phyloP scores from a whole-genome alignment of 768 basidiomycete species.

The Lactifluus rugatus region DNA sequence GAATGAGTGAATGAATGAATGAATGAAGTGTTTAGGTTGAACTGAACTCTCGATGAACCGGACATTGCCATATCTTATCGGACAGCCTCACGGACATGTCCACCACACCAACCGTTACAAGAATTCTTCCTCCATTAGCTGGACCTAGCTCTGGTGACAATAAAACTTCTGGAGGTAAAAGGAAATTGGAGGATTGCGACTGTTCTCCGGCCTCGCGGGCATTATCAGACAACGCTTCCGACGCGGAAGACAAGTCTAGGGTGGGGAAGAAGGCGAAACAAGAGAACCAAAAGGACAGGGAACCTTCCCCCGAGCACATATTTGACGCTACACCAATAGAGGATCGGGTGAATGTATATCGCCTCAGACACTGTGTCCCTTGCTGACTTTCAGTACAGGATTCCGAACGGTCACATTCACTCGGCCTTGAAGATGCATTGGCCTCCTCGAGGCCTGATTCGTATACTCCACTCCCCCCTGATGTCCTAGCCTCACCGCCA shows the following conservation, averaged over 20 bases:
- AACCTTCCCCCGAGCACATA: neutral
- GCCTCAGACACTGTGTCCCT: too few species aligned
- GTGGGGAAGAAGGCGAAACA: constrained; percentile 1
- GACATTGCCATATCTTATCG: neutral
- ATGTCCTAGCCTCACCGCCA: neutral
- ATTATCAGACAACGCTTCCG: neutral
- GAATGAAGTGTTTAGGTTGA: neutral
- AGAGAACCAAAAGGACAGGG: neutral
- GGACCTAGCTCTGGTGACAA: neutral
- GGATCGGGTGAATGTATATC: neutral
- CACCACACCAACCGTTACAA: neutral
- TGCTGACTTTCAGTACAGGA: neutral
- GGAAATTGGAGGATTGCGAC: neutral
- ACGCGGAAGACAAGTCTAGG: neutral
- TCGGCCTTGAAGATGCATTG: neutral
- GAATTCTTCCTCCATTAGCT: neutral
- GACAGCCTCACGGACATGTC: too few species aligned
- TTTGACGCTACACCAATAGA: neutral
- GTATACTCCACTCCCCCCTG: neutral
- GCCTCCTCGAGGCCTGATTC: neutral
- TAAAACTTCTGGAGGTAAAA: constrained; percentile 1
- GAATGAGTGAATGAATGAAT: neutral
- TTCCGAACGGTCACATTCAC: neutral
- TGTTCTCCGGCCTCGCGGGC: neutral
- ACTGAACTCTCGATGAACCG: too few species aligned